Evolutionary conservation across 805 yeast genomes (phyloP).

Genomic region (Cyberlindnera suaveolens): DNA sequence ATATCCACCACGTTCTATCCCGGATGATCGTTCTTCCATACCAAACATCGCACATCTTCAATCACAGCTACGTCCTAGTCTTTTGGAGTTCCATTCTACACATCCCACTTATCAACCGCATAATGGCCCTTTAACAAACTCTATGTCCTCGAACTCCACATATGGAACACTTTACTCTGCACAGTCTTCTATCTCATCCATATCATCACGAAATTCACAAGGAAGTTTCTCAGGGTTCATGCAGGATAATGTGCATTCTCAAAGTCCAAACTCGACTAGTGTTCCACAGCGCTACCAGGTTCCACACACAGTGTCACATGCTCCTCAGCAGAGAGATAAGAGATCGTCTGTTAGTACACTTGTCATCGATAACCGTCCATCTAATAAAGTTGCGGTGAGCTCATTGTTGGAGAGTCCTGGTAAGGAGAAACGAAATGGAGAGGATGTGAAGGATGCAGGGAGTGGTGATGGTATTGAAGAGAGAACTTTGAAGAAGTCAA

Average conservation of each 20-base stretch:
- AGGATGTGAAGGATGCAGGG: neutral
- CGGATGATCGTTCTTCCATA: constrained; percentile 13
- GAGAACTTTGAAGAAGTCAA: too few relatives aligned
- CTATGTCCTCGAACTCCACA: constrained; percentile 18
- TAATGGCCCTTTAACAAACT: constrained; percentile 4
- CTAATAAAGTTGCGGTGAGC: constrained; percentile 14
- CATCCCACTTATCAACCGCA: constrained; percentile 2
- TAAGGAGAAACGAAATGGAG: neutral
- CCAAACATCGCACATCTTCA: constrained; percentile 15
- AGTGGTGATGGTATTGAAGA: too few relatives aligned
- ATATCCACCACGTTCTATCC: constrained; percentile 19
- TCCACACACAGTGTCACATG: too few relatives aligned
- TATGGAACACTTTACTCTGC: constrained; percentile 18
- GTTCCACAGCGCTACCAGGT: neutral
- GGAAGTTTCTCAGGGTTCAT: constrained; percentile 12
- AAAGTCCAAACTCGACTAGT: neutral
- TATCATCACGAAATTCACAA: constrained; percentile 20
- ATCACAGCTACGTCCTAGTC: constrained; percentile 21
- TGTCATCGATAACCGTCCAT: neutral
- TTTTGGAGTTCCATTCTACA: constrained; percentile 16
- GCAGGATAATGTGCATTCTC: neutral
- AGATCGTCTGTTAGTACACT: neutral
- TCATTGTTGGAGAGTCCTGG: constrained; percentile 17
- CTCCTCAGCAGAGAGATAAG: too few relatives aligned
- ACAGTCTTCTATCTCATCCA: constrained; percentile 21